Evolutionary conservation across 257 asterid species (phyloP).

Genomic region (Solanum lignicaule): DNA sequence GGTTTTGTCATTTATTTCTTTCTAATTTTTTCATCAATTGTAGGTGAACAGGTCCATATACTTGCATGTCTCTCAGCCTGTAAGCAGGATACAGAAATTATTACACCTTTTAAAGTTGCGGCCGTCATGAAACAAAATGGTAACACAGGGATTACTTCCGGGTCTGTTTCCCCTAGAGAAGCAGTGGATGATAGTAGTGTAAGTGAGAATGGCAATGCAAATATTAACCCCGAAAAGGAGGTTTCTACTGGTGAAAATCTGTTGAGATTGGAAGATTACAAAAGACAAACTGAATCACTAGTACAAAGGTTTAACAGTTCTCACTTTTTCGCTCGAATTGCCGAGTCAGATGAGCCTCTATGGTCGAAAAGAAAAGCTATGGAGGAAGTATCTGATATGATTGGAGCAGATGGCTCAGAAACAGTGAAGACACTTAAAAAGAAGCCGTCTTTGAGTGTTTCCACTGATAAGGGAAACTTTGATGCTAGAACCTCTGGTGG

Average conservation of each 20-base stretch:
- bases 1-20: conserved; percentile 11
- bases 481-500: conserved; percentile 83
- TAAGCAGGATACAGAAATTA: conserved; percentile 86
- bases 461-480: conserved; percentile 69
- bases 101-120: conserved; percentile 95
- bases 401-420: conserved; percentile 29
- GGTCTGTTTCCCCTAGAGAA: conserved; percentile 18
- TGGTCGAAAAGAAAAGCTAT: conserved; percentile 69
- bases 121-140: conserved; percentile 73
- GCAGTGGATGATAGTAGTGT: conserved; percentile 19
- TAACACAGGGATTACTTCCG: conserved; percentile 20
- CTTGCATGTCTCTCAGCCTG: conserved; percentile 80
- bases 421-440: conserved; percentile 18
- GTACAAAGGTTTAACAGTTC: conserved; percentile 61
- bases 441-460: conserved; percentile 40
- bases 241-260: conserved; percentile 72
- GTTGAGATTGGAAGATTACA: conserved; percentile 80
- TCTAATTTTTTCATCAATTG: neutral
- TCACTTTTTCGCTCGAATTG: conserved; percentile 82
- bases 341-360: conserved; percentile 71
- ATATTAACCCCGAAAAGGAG: conserved; percentile 29
- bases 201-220: conserved; percentile 27
- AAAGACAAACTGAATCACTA: conserved; percentile 62
- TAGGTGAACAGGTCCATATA: conserved; percentile 86
- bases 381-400: conserved; percentile 28